Base-by-base conservation (phyloP, 129 eudicot species). In the Glebionis coronaria region DNA sequence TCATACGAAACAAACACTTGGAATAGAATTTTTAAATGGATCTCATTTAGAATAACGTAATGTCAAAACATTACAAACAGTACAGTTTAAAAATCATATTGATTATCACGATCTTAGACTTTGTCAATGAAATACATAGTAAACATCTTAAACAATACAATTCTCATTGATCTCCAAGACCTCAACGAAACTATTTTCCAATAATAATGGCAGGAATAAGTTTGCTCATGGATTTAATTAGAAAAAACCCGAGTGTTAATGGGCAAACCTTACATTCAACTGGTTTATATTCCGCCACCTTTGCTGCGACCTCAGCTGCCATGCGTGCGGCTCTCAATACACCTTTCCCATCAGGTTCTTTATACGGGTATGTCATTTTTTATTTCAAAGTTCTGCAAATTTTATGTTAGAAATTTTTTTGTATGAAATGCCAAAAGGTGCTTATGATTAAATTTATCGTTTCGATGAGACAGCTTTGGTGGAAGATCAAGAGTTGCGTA, bases 181-280 rank as follows among this genome's bases (percentile, higher is more conserved):
- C 5, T 51, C 56, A 51, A 4, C 13, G 2, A 4, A 18, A 69
- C 54, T 56, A 12, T 51, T 51, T 3, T 20, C 18, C 56, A 21
- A 20, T 57, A 31, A 63, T 38, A 73, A 90, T 90, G 95, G 85
- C 95, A 73, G 90, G 90, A 44, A 82, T 87, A 44, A 90, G 83
- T 29, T 46, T 87, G 51, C 62, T 81, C 6, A 44, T 80, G 49
- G 95, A 90, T 87, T 78, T 87, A 64, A 15, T 82, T 53, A 80
- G 74, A 64, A 87, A 79, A 66, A 84, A 80, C 60, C 87, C 85
- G 2, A 73, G 68, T 77, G 71, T 77, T 13, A 79, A 69, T 62
- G 47, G 70, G 68, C 76, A 76, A 56, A 59, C 82, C 45, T 54
- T 84, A 25, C 88, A 73, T 44, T 84, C 95, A 1, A 54, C 80